Conservation (phyloP, 305 asterid species). For the Withania somnifera region DNA sequence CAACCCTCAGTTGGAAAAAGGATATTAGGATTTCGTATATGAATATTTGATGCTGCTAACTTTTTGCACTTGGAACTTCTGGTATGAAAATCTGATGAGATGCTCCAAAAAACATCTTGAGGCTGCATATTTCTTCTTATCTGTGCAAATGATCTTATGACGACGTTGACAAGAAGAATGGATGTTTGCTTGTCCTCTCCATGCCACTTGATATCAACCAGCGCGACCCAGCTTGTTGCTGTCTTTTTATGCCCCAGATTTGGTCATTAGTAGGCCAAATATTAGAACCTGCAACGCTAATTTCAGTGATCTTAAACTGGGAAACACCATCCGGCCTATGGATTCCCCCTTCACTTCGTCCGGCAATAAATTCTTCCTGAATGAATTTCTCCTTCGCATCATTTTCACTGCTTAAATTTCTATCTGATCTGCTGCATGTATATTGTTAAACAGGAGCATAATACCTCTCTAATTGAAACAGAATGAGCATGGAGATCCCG, state of each 20-base stretch:
- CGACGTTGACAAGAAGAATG: slow-evolving; percentile 23
- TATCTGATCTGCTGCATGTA: neutral
- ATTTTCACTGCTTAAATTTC: slow-evolving; percentile 4
- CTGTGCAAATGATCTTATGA: slow-evolving; percentile 26
- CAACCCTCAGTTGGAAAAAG: slow-evolving; percentile 27
- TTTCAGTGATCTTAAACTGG: slow-evolving; percentile 41
- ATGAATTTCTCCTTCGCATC: slow-evolving; percentile 8
- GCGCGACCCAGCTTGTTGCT: slow-evolving; percentile 52
- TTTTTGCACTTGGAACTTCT: slow-evolving; percentile 39
- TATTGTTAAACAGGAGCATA: slow-evolving; percentile 8
- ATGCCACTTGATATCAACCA: slow-evolving; percentile 72
- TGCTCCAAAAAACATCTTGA: slow-evolving; percentile 62
- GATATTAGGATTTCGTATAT: slow-evolving; percentile 70
- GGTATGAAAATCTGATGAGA: slow-evolving; percentile 31
- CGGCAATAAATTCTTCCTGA: slow-evolving; percentile 8
- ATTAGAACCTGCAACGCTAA: slow-evolving; percentile 51
- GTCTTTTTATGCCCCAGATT: slow-evolving; percentile 41
- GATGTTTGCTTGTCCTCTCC: slow-evolving; percentile 29
- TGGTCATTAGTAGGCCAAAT: slow-evolving; percentile 21
- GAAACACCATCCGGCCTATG: slow-evolving; percentile 7
- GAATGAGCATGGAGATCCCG: slow-evolving; percentile 65
- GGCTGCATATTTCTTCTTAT: slow-evolving; percentile 16
- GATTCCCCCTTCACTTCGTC: slow-evolving; percentile 5
- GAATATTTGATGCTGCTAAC: slow-evolving; percentile 33
- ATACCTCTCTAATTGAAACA: slow-evolving; percentile 41